Base-by-base conservation (phyloP, 345 rosid genomes). In the Pistacia vera region DNA sequence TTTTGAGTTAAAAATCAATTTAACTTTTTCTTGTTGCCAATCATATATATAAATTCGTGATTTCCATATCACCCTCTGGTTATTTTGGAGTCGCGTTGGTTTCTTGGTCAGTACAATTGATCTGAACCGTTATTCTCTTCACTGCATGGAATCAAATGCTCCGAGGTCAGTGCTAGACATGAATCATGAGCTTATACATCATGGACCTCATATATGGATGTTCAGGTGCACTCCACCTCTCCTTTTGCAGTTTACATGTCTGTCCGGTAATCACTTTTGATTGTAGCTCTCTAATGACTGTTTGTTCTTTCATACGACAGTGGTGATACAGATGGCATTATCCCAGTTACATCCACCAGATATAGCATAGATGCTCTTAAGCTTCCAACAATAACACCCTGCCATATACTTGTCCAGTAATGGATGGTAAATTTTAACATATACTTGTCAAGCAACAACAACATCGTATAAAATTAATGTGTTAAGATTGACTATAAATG, bases 261-360 rank as follows among this genome's bases (percentile, higher is more conserved):
- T 55, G 13, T 6, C 3, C 57, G 41, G 56, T 14, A 30, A 46
- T 64, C 9, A 2, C 22, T 44, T 36, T 51, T 25, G 3, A 30
- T 14, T 70, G 49, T 54, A 59, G 9, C 46, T 41, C 76, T 35
- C 66, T 58, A 54, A 75, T 20, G 33, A n/a, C 49, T 71, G 78
- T 77, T 52, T 38, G 16, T 33, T 65, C 33, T 17, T 59, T 16
- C 73, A 36, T 62, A 48, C 66, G 71, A 74, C 84, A 91, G 98
- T 70, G 99, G 99, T 22, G 96, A 95, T 78, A 92, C 98, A 8
- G 99, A 95, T 85, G 87, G 94, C 48, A 86, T 93, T 30, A 83
- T 95, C 79, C 99, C 99, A 58, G 83, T 95, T 63, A 95, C 98
- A 56, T 90, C 98, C 68, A 93, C 98, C 55, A 93, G 98, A 5